Conservation (phyloP, 2,329 filamentous ascomycete genomes). For the Lecanicillium sp. region DNA sequence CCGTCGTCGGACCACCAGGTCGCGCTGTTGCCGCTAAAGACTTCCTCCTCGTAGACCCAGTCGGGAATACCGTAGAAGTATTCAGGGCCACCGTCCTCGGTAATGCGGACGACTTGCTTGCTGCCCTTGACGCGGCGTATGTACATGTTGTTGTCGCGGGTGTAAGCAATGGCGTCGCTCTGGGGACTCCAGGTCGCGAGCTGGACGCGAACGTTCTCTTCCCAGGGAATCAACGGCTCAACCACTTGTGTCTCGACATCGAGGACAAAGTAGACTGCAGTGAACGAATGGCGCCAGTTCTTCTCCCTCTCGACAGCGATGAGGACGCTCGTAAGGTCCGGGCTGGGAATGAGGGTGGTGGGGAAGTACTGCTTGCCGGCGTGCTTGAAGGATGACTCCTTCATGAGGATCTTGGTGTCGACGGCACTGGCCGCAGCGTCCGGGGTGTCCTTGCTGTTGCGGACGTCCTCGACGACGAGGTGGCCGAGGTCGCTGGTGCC, state of each 20-base stretch:
- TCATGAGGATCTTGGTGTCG: conserved; percentile 60
- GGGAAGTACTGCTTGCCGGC: conserved; percentile 51
- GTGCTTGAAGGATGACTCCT: conserved; percentile 56
- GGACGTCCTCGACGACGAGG: conserved; percentile 81
- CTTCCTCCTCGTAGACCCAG: conserved; percentile 80
- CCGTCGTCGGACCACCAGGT: conserved; percentile 96
- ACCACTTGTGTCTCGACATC: conserved; percentile 76
- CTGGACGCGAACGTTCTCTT: conserved; percentile 64
- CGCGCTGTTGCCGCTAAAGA: conserved; percentile 67
- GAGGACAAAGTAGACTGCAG: conserved; percentile 83
- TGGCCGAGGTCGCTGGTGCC: conserved; percentile 61
- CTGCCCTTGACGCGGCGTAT: conserved; percentile 56
- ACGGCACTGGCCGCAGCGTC: conserved; percentile 26
- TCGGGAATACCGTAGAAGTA: conserved; percentile 95
- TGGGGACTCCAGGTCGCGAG: conserved; percentile 84
- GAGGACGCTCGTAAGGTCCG: conserved; percentile 79
- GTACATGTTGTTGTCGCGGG: conserved; percentile 83
- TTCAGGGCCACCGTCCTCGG: conserved; percentile 77
- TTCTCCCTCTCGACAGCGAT: conserved; percentile 65
- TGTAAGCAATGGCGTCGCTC: conserved; percentile 84
- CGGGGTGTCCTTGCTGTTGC: conserved; percentile 32
- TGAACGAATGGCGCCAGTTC: conserved; percentile 88
- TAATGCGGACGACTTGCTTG: conserved; percentile 63
- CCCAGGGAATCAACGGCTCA: conserved; percentile 68
- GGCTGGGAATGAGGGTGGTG: conserved; percentile 64